Evolutionary conservation across 805 yeast genomes (phyloP), one percentile per base, ranked within the genome.

Genomic region (Wickerhamomyces bisporus): DNA sequence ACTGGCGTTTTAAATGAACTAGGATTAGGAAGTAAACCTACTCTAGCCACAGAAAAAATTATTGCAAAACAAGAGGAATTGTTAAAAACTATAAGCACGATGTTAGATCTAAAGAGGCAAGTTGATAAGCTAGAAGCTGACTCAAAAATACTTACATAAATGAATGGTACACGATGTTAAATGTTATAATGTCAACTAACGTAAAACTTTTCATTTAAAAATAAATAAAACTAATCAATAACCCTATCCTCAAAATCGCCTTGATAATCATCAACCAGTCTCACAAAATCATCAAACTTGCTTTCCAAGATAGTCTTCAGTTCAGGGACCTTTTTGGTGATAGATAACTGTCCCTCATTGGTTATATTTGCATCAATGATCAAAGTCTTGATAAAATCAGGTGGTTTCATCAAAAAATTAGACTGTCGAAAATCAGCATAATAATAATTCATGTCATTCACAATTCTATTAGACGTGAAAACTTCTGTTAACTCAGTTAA

Each of bases 41-140:
- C 81, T 2, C 81, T 93, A 81, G 91, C 95, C 5, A 85, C 98
- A 0, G 77, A 81, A 26, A 77, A 71, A 36, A 87, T 89, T 1
- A 75, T 86, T 61, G 71, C 79, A 6, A 78, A 77, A 52, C 88
- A 83, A 54, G 97, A 91, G 50, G 77, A 77, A 40, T 61, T 93
- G 36, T 70, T 84, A 34, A 79, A 80, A 45, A 67, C 80, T 1
- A 84, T 86, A 23, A 79, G 78, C 11, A 73, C 81, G 2, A 65
- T 91, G 45, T 66, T 89, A 39, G 98, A 93, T 39, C 68, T 89
- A 13, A 91, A 91, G 63, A 82, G 78, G 57, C 95, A 86, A 40
- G 77, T 78, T 16, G 98, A 93, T 58, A 88, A 87, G 61, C 65
- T 89, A 12, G 89, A 86, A 45, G 80, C 94, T 3, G 98, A 91